A percentile compares a stretch with the other conserved stretches of the same genome.
Conservation (phyloP, 768 basidiomycete species). For the Tylopilus vinaceipallidus region DNA sequence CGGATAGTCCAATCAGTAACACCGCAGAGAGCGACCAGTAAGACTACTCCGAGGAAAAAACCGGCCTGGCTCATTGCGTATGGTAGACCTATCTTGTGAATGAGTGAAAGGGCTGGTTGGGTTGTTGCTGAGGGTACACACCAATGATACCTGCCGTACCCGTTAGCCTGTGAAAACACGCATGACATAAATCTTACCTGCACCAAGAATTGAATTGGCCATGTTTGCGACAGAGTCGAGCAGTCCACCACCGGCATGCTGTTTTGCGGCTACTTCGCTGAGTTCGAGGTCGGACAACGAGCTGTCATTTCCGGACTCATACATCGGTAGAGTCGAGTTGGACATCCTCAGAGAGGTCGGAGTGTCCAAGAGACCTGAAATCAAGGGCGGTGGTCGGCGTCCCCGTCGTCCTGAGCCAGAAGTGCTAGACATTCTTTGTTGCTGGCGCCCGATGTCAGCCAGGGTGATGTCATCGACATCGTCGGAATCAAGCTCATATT, state of each 20-base stretch:
- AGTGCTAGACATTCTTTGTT: conserved; percentile 21
- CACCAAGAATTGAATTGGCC: conserved; percentile 95
- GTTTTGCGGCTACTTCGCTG: conserved; percentile 68
- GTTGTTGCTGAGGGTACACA: conserved; percentile 29
- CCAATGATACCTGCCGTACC: conserved; percentile 64
- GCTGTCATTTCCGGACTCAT: conserved; percentile 33
- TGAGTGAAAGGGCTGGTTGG: conserved; percentile 2
- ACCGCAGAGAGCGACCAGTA: conserved; percentile 74
- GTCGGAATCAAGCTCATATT: conserved; percentile 82
- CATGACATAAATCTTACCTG: conserved; percentile 50
- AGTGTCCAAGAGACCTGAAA: conserved; percentile 74
- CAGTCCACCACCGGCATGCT: conserved; percentile 67
- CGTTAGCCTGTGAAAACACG: conserved; percentile 15
- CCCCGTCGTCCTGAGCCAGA: conserved; percentile 36
- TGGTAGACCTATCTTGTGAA: conserved; percentile 63
- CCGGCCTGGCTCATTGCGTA: conserved; percentile 95
- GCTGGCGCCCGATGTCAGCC: conserved; percentile 30
- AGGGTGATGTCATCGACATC: conserved; percentile 61
- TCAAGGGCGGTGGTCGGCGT: conserved; percentile 69
- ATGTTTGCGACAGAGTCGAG: conserved; percentile 85
- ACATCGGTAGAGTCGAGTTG: conserved; percentile 54
- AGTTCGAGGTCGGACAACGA: conserved; percentile 44
- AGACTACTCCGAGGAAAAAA: conserved; percentile 81
- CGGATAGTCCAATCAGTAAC: conserved; percentile 99
- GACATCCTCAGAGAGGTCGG: conserved; percentile 52